phyloP scores from a whole-genome alignment of 2,329 filamentous ascomycete species.

The Xylariomycetidae sp. region DNA sequence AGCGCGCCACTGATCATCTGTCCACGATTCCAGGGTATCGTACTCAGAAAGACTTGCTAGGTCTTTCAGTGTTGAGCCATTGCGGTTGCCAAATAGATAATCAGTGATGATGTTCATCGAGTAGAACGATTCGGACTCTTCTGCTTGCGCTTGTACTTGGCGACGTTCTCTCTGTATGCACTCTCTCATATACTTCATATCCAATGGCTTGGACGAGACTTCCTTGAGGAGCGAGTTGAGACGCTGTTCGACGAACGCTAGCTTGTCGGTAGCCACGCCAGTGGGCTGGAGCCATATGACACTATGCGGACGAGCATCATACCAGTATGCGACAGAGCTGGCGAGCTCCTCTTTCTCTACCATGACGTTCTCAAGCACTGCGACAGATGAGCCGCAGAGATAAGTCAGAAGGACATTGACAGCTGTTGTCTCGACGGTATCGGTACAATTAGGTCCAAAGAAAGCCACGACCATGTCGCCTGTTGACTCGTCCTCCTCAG shows the following conservation, averaged over 20 bases:
- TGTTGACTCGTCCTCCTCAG: slow-evolving; percentile 91
- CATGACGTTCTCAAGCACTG: slow-evolving; percentile 83
- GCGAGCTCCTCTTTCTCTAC: slow-evolving; percentile 92
- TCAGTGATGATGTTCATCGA: slow-evolving; percentile 84
- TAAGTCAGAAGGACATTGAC: slow-evolving; percentile 79
- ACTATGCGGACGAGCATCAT: slow-evolving; percentile 73
- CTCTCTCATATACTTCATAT: slow-evolving; percentile 86
- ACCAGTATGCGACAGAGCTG: slow-evolving; percentile 76
- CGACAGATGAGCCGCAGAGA: slow-evolving; percentile 87
- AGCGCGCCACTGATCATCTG: slow-evolving; percentile 74
- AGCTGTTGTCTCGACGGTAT: slow-evolving; percentile 64
- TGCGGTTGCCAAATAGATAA: slow-evolving; percentile 81
- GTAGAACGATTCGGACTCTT: slow-evolving; percentile 77
- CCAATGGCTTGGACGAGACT: slow-evolving; percentile 72
- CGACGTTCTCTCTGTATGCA: slow-evolving; percentile 79
- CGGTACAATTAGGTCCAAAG: slow-evolving; percentile 77
- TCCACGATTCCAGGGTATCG: slow-evolving; percentile 73
- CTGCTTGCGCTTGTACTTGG: slow-evolving; percentile 77
- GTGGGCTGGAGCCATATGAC: slow-evolving; percentile 83
- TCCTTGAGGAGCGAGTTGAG: slow-evolving; percentile 81
- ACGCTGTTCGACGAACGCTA: slow-evolving; percentile 77
- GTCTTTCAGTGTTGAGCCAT: slow-evolving; percentile 70
- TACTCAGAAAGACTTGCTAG: slow-evolving; percentile 54
- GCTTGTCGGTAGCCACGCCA: slow-evolving; percentile 80
- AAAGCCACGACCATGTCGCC: slow-evolving; percentile 85